These are phyloP conservation scores for Cordyceps pruinosa DNA, from an alignment of 2,329 filamentous ascomycete genomes.

Conservation along the genomic window DNA sequence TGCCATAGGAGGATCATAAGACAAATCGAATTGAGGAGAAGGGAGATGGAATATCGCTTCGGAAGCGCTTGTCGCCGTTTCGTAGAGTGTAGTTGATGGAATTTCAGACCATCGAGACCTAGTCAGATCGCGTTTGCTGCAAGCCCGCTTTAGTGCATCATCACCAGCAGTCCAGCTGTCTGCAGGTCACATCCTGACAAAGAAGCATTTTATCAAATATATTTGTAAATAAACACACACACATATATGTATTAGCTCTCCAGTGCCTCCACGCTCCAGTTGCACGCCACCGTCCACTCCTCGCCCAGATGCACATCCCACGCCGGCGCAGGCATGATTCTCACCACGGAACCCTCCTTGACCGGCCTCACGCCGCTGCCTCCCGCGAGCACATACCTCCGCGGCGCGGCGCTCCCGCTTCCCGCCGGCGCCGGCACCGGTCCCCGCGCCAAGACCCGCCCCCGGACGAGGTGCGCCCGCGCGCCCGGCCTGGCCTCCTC, in stretches of 20 bases:
- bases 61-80: background rate
- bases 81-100: background rate
- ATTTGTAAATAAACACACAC: background rate
- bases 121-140: slow-evolving; percentile 26
- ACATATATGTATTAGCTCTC: background rate
- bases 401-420: background rate
- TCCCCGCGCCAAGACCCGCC: slow-evolving; percentile 5
- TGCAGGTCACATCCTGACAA: too few species aligned
- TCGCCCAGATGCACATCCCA: slow-evolving; percentile 33
- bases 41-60: background rate
- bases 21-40: background rate
- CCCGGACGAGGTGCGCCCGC: slow-evolving; percentile 29
- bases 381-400: slow-evolving; percentile 30
- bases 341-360: slow-evolving; percentile 24
- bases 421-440: too few species aligned
- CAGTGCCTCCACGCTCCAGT: slow-evolving; percentile 24
- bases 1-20: background rate
- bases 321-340: slow-evolving; percentile 27
- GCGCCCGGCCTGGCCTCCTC: slow-evolving; percentile 25
- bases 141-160: slow-evolving; percentile 29
- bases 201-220: too few species aligned
- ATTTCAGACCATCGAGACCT: background rate
- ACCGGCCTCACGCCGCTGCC: slow-evolving; percentile 26
- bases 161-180: too few species aligned
- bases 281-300: slow-evolving; percentile 33